Percentiles rank a stretch among this genome's conserved stretches.
Evolutionary conservation across 495 filamentous ascomycete genomes (phyloP).

Genomic region (Neurospora cerealis): DNA sequence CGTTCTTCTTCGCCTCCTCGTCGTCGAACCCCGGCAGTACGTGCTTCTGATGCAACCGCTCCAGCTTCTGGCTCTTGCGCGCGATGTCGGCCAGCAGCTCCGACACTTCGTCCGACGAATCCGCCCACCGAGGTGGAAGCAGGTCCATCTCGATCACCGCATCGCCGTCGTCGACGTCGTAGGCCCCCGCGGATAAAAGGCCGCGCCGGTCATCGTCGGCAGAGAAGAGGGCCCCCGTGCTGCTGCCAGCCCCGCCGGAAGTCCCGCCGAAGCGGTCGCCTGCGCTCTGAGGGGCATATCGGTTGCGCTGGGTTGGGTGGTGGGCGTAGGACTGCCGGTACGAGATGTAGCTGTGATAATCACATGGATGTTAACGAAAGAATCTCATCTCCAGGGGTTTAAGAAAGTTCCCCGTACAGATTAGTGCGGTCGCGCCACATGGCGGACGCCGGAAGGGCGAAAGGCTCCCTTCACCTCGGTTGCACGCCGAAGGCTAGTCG

Average conservation of each 20-base stretch:
- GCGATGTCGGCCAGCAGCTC: constrained; percentile 74
- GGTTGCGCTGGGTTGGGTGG: constrained; percentile 78
- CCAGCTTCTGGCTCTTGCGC: constrained; percentile 69
- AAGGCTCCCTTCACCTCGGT: constrained; percentile 26
- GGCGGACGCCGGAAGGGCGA: constrained; percentile 42
- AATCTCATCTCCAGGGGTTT: not conserved
- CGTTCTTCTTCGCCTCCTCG: constrained; percentile 69
- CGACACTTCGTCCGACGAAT: constrained; percentile 87
- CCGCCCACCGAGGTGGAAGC: constrained; percentile 89
- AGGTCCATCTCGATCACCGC: constrained; percentile 98
- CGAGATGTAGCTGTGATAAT: constrained; percentile 70
- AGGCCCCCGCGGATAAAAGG: constrained; percentile 68
- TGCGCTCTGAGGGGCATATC: constrained; percentile 45
- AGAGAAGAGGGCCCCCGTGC: constrained; percentile 26
- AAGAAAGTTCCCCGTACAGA: constrained; percentile 46
- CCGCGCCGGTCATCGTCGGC: constrained; percentile 66
- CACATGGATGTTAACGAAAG: not conserved
- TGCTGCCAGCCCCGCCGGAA: constrained; percentile 26
- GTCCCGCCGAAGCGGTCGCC: constrained; percentile 63
- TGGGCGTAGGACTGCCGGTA: constrained; percentile 98
- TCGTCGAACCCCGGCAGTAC: constrained; percentile 95
- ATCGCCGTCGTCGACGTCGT: constrained; percentile 79
- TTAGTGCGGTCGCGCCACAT: constrained; percentile 99
- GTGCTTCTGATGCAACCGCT: constrained; percentile 93
- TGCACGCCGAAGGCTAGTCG: not conserved